These are phyloP conservation scores for Orbilia brochopaga DNA, from an alignment of 2,329 filamentous ascomycete species.

Conservation along the genomic window DNA sequence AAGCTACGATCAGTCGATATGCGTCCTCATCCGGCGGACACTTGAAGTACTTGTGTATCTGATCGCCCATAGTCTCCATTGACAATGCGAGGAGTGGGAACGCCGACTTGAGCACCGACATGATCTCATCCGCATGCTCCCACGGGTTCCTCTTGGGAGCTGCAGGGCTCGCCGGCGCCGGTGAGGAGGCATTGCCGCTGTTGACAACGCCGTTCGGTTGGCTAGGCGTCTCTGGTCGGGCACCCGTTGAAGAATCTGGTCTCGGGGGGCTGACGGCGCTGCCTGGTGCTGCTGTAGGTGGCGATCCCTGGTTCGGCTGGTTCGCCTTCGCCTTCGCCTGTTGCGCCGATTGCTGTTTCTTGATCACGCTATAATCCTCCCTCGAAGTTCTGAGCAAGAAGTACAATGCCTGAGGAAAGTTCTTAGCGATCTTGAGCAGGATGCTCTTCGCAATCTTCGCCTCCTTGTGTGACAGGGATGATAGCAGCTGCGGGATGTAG, in stretches of 20 bases:
- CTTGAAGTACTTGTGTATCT: slow-evolving; percentile 99
- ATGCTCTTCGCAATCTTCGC: slow-evolving; percentile 84
- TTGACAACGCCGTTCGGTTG: slow-evolving; percentile 51
- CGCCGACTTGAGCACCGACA: slow-evolving; percentile 92
- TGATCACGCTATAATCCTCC: slow-evolving; percentile 91
- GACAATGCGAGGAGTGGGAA: slow-evolving; percentile 94
- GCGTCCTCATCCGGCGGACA: slow-evolving; percentile 98
- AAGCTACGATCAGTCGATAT: slow-evolving; percentile 93
- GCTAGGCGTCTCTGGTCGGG: slow-evolving; percentile 53
- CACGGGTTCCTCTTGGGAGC: slow-evolving; percentile 76
- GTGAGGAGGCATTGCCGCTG: slow-evolving; percentile 56
- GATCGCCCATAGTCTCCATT: slow-evolving; percentile 99
- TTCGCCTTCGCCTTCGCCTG: slow-evolving; percentile 69
- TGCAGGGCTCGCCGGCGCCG: slow-evolving; percentile 51
- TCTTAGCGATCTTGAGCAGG: slow-evolving; percentile 89
- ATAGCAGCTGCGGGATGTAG: slow-evolving; percentile 94
- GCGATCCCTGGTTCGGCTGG: slow-evolving; percentile 62
- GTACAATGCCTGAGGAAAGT: slow-evolving; percentile 93
- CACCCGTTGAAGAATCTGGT: slow-evolving; percentile 52
- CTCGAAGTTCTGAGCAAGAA: slow-evolving; percentile 91
- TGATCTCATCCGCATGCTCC: slow-evolving; percentile 95
- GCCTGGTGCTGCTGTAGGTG: slow-evolving; percentile 60
- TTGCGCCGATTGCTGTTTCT: slow-evolving; percentile 77
- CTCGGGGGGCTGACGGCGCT: slow-evolving; percentile 51
- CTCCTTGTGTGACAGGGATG: slow-evolving; percentile 88